These are phyloP conservation scores for Theobroma grandiflorum DNA, from an alignment of 441 rosid genomes.

Conservation along the genomic window DNA sequence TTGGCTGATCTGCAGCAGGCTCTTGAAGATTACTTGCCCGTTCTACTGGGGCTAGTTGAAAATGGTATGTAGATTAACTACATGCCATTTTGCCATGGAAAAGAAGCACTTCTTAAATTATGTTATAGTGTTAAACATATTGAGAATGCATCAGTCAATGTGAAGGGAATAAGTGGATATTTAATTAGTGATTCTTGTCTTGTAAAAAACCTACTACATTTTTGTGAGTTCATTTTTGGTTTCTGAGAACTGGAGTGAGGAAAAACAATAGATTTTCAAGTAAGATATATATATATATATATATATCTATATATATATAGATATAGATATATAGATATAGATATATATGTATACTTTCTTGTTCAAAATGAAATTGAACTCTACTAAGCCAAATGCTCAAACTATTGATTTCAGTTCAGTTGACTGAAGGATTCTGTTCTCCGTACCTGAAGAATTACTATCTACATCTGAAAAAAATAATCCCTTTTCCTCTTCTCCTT, in stretches of 20 bases:
- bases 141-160: neutral
- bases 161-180: conserved; percentile 13
- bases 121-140: conserved; percentile 1
- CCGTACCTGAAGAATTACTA: neutral
- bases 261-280: neutral
- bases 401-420: conserved; percentile 6
- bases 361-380: conserved; percentile 3
- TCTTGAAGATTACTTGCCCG: conserved; percentile 55
- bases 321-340: neutral
- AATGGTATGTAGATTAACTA: conserved; percentile 36
- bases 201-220: neutral
- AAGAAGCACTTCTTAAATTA: neutral
- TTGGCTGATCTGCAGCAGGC: conserved; percentile 57
- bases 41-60: conserved; percentile 46
- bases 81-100: neutral
- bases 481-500: neutral
- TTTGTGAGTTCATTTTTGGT: neutral
- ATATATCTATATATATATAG: neutral
- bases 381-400: neutral
- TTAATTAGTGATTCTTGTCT: neutral
- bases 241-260: neutral
- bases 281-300: neutral
- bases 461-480: neutral
- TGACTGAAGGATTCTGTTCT: neutral
- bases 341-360: neutral